Evolutionary conservation across 2,329 filamentous ascomycete genomes (phyloP).

Genomic region (Aspergillus chevalieri): DNA sequence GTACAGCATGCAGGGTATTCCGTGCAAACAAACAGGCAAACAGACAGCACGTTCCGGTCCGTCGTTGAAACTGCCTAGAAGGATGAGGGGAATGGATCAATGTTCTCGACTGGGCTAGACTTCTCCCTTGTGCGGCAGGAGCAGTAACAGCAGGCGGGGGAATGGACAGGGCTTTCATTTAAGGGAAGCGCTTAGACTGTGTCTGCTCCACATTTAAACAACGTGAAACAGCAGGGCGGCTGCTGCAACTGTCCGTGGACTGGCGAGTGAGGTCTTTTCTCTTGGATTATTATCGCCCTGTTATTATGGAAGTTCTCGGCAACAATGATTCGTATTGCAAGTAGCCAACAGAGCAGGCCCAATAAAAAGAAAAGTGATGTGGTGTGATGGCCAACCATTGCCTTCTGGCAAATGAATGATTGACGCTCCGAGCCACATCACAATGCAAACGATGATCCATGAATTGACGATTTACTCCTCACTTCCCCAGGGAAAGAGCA

Average conservation of each 20-base stretch:
- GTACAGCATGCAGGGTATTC: too few species aligned
- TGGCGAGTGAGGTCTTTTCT: background rate
- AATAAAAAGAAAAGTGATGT: background rate
- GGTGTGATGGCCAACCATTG: background rate
- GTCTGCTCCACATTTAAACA: conserved; percentile 6
- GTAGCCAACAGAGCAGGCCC: background rate
- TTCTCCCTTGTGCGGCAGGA: background rate
- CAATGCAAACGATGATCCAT: background rate
- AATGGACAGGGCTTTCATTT: background rate
- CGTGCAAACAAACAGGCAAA: background rate
- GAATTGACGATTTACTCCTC: background rate
- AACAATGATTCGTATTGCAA: background rate
- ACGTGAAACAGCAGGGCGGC: conserved; percentile 6
- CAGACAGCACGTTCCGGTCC: background rate
- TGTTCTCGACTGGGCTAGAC: conserved; percentile 7
- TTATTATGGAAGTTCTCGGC: background rate
- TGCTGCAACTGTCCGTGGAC: conserved; percentile 8
- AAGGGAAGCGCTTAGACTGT: background rate
- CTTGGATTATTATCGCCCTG: too few species aligned
- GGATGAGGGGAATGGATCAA: background rate
- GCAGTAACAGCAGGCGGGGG: background rate
- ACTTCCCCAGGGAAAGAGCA: too few species aligned
- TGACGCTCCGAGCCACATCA: background rate
- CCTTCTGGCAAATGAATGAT: background rate
- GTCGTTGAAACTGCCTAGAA: background rate